These are phyloP conservation scores for Sporothrix schenckii DNA, from an alignment of 2,329 filamentous ascomycete genomes.

Conservation along the genomic window DNA sequence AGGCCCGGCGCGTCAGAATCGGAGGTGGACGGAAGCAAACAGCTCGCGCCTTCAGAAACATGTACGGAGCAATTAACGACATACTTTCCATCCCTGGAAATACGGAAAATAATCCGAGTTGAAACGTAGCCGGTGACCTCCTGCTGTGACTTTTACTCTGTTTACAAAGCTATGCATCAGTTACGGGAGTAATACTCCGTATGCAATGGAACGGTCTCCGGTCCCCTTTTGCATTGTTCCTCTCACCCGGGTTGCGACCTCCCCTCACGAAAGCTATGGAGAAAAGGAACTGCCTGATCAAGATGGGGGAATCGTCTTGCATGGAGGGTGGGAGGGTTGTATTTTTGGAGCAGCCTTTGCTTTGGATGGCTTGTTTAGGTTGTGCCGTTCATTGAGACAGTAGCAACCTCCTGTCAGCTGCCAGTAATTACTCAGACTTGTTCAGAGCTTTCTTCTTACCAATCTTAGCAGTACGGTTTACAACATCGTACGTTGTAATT, in stretches of 20 bases:
- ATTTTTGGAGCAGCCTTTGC: neutral
- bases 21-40: neutral
- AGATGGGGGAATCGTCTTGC: neutral
- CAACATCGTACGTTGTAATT: no score
- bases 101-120: conserved; percentile 12
- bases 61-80: neutral
- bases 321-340: neutral
- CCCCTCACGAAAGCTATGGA: conserved; percentile 10
- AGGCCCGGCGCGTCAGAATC: neutral
- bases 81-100: neutral
- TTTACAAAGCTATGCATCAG: neutral
- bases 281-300: conserved; percentile 25
- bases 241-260: conserved; percentile 38
- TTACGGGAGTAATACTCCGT: no score
- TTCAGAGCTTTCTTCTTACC: neutral
- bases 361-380: neutral
- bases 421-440: neutral
- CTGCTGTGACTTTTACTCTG: neutral
- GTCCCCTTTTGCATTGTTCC: neutral
- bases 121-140: neutral
- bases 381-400: neutral
- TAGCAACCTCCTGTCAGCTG: neutral
- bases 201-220: neutral
- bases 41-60: neutral
- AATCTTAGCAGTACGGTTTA: neutral